Conservation (phyloP, 371 early-diverging fungal species). For the Mucor indicus region DNA sequence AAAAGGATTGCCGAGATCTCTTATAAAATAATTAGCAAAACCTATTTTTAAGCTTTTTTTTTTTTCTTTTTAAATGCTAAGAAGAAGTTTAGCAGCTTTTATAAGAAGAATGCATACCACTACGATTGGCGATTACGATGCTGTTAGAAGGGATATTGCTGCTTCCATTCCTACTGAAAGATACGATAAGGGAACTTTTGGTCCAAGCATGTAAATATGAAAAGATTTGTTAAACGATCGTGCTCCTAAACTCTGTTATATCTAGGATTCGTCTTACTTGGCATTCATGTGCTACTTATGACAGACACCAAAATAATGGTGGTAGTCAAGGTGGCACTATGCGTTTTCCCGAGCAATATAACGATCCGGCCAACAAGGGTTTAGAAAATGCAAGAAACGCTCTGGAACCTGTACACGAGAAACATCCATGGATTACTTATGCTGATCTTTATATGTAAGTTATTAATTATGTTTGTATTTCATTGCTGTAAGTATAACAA, state of each 20-base stretch:
- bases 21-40: no score
- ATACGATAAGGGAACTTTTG: conserved; percentile 81
- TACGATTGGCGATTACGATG: conserved; percentile 43
- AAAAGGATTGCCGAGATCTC: no score
- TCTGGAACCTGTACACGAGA: conserved; percentile 70
- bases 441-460: conserved; percentile 80
- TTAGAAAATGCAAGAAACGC: conserved; percentile 63
- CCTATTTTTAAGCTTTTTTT: no score
- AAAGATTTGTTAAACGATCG: no score
- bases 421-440: conserved; percentile 68
- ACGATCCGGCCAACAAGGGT: conserved; percentile 75
- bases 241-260: neutral
- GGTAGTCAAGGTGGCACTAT: conserved; percentile 82
- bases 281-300: conserved; percentile 81
- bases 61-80: no score
- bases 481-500: no score
- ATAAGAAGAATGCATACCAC: no score
- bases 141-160: conserved; percentile 52
- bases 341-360: conserved; percentile 59
- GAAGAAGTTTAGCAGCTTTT: no score
- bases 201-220: conserved; percentile 59
- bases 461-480: no score
- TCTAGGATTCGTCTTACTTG: conserved; percentile 69
- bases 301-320: conserved; percentile 60
- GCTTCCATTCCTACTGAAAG: conserved; percentile 48